A percentile compares a stretch with the other conserved stretches of the same genome.
These are phyloP conservation scores for Dryas octopetala DNA, from an alignment of 306 rosid species.

Conservation along the genomic window DNA sequence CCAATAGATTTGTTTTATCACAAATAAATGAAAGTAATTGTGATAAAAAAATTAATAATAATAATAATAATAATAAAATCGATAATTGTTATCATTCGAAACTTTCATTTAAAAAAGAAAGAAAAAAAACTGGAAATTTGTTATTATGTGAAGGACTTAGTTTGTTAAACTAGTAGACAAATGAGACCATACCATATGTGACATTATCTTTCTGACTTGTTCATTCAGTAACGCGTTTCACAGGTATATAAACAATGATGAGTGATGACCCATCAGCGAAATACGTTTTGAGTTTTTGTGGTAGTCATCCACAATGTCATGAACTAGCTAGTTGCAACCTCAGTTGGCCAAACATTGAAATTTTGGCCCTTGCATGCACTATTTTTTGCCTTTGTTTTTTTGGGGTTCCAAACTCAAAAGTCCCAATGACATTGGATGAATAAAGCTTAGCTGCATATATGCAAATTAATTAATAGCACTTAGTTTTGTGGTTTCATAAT, in stretches of 20 bases:
- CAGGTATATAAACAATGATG: neutral
- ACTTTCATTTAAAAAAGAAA: neutral
- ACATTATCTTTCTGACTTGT: neutral
- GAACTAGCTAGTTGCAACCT: neutral
- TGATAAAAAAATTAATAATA: no score
- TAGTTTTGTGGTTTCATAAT: no score
- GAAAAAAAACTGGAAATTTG: neutral
- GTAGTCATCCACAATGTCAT: neutral
- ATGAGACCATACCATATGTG: neutral
- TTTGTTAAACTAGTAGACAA: slow-evolving; percentile 28
- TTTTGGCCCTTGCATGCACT: neutral
- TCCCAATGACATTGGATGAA: no score
- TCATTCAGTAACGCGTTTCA: neutral
- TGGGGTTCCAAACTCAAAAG: neutral
- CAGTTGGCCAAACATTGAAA: slow-evolving; percentile 12
- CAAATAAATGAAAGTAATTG: no score
- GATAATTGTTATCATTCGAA: neutral
- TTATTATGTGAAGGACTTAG: neutral
- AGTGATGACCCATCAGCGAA: neutral
- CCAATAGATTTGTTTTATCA: neutral
- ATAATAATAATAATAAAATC: no score
- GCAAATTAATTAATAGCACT: no score
- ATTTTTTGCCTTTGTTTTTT: neutral
- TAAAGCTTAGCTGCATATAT: no score
- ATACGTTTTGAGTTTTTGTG: neutral